These are phyloP conservation scores for Carallia pectinifolia DNA, from an alignment of 345 rosid genomes.

Conservation along the genomic window DNA sequence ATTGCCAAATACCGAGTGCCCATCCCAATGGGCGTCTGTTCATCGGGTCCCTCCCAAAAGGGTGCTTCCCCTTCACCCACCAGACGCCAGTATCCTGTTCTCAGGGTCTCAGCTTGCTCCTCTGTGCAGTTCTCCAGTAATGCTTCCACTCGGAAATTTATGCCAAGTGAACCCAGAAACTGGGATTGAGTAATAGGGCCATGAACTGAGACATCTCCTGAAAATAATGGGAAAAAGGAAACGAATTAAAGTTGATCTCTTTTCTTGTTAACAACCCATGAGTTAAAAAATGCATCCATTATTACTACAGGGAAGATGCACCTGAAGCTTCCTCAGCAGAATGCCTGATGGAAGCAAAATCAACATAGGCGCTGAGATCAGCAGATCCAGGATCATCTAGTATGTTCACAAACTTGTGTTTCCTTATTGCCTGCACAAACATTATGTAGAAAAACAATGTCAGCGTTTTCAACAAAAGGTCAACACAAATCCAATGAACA, in stretches of 20 bases:
- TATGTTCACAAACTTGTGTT: conserved; percentile 87
- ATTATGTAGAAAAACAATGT: background rate
- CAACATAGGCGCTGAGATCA: conserved; percentile 91
- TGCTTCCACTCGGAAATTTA: conserved; percentile 91
- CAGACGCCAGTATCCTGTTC: conserved; percentile 86
- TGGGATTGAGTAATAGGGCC: conserved; percentile 93
- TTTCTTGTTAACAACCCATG: background rate
- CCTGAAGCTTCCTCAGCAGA: conserved; percentile 91
- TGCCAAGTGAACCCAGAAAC: conserved; percentile 86
- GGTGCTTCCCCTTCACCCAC: conserved; percentile 98
- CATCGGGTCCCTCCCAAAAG: conserved; percentile 92
- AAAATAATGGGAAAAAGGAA: conserved; percentile 12
- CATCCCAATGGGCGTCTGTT: conserved; percentile 78
- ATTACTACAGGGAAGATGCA: conserved; percentile 16
- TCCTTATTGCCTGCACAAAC: conserved; percentile 72
- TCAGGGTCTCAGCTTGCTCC: conserved; percentile 75
- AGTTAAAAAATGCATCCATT: background rate
- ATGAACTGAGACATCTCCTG: conserved; percentile 69
- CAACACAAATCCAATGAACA: background rate
- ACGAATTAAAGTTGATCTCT: background rate
- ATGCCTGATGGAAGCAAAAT: conserved; percentile 74
- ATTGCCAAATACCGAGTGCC: conserved; percentile 84
- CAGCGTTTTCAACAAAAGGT: background rate
- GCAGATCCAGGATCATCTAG: conserved; percentile 91
- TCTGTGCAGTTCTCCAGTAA: conserved; percentile 68